These are phyloP conservation scores for Benincasa hispida DNA, from an alignment of 306 rosid species.

Conservation along the genomic window DNA sequence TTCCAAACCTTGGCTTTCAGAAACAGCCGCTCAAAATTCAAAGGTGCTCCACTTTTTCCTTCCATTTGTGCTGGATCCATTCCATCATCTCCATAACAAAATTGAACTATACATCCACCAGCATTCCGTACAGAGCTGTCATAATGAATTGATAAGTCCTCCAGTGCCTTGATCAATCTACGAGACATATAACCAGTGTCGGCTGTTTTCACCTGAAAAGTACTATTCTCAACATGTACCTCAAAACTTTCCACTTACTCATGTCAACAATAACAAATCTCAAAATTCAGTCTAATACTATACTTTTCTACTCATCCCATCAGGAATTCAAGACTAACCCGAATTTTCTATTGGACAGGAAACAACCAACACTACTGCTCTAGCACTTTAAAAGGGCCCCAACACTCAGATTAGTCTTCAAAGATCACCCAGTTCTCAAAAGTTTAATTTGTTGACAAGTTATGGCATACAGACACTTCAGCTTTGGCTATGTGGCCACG, in stretches of 20 bases:
- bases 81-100: slow-evolving; percentile 88
- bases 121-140: slow-evolving; percentile 82
- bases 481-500: neutral
- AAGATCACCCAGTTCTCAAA: neutral
- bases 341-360: neutral
- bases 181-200: slow-evolving; percentile 98
- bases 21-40: slow-evolving; percentile 67
- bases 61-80: slow-evolving; percentile 97
- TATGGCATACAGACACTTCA: neutral
- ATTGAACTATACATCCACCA: slow-evolving; percentile 62
- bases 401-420: neutral
- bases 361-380: neutral
- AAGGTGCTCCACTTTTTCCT: slow-evolving; percentile 74
- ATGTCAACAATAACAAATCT: neutral
- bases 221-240: slow-evolving; percentile 9
- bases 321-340: neutral
- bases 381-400: neutral
- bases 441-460: neutral
- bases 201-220: slow-evolving; percentile 87
- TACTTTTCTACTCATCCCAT: neutral
- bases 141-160: slow-evolving; percentile 73
- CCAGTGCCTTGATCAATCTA: slow-evolving; percentile 71
- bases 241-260: neutral
- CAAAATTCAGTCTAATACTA: neutral
- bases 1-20: slow-evolving; percentile 61